Base-by-base conservation (phyloP, 1,284 basidiomycete species). In the Fomitiporia mediterranea region DNA sequence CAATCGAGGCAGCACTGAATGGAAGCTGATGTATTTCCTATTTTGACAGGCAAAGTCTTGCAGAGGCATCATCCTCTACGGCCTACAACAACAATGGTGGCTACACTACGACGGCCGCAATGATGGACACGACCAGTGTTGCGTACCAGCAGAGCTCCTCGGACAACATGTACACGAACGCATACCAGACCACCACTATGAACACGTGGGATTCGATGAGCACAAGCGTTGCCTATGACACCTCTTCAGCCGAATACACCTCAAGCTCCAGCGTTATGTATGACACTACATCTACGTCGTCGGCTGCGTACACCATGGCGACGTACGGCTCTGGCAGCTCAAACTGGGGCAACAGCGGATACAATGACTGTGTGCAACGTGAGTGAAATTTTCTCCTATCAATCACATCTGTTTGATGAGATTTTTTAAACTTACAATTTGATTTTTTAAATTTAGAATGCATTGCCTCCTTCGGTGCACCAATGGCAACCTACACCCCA, bases 361-460 rank as follows among this genome's bases (percentile, higher is more conserved):
- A 87, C 73, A 72, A 84, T 63, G 75, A 76, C 70, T 89, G 86
- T 67, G 85, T 89, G 49, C 78, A 83, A 63, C 80, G 85, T 87
- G 63, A 69, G 83, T 77, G 19, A 25, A 8, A 15, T 47, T 42
- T 17, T 6, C n/a, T n/a, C n/a, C n/a, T n/a, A n/a, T n/a, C n/a
- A n/a, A n/a, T n/a, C n/a, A n/a, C n/a, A n/a, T n/a, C n/a, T n/a
- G n/a, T n/a, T n/a, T n/a, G n/a, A n/a, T 44, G 4, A 37, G 8
- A 15, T 21, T 4, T 28, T 17, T 47, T 28, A 6, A 49, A 6
- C 44, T 55, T 47, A 40, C 9, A 47, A 30, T 30, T 53, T 23
- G 40, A 13, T 54, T 38, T 42, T 17, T 53, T 2, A 15, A 46
- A 32, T 30, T 15, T 61, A 86, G 84, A 87, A 77, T 88, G 85